Conservation (phyloP, 768 basidiomycete genomes). For the Lanmaoa pseudosensibilis region DNA sequence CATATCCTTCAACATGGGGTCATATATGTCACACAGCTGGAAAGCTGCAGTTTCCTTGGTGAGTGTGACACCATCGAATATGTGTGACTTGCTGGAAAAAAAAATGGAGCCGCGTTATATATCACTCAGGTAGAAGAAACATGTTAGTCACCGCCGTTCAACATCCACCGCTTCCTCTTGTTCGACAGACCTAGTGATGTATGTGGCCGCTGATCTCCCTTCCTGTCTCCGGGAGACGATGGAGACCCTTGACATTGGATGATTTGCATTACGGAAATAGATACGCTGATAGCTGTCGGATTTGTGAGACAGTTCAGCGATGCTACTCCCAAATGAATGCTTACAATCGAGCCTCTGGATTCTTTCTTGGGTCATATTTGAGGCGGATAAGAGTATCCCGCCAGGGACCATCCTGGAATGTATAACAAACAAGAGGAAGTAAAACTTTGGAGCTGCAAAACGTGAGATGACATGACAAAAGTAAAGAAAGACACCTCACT, state of each 20-base stretch:
- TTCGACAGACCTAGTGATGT: constrained; percentile 32
- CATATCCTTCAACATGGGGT: constrained; percentile 80
- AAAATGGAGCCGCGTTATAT: neutral
- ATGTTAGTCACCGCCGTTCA: constrained; percentile 31
- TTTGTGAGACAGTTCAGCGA: constrained; percentile 1
- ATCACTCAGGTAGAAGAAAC: neutral
- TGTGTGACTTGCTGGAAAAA: constrained; percentile 60
- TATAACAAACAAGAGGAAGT: constrained; percentile 79
- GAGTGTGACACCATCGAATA: constrained; percentile 83
- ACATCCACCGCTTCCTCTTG: constrained; percentile 34
- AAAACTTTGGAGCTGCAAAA: constrained; percentile 70
- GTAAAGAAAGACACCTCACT: constrained; percentile 47
- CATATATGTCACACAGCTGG: constrained; percentile 90
- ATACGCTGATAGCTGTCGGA: constrained; percentile 85
- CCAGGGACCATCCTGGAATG: constrained; percentile 94
- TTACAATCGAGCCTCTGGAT: constrained; percentile 73
- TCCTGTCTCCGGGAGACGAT: constrained; percentile 64
- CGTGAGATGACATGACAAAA: constrained; percentile 3
- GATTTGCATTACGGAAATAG: constrained; percentile 86
- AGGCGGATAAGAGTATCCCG: constrained; percentile 84
- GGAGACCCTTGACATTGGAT: constrained; percentile 75
- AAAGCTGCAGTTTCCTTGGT: constrained; percentile 89
- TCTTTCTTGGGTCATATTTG: constrained; percentile 85
- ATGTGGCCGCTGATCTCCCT: constrained; percentile 35
- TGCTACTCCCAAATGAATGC: constrained; percentile 27